Base-by-base conservation (phyloP, 805 yeast species). In the Starmerella apis region DNA sequence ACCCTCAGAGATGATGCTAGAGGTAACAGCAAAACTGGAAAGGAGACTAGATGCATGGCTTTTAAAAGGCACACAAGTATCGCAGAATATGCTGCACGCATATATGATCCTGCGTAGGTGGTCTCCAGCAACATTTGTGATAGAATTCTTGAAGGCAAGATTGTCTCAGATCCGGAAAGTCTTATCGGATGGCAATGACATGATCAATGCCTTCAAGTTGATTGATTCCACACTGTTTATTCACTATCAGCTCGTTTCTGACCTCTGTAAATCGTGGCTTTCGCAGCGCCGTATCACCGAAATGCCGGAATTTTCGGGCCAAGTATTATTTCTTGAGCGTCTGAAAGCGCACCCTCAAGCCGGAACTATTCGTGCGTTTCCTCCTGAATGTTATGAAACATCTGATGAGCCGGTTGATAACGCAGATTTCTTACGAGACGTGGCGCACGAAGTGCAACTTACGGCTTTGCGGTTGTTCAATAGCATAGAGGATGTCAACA, bases 81-180 rank as follows among this genome's bases (percentile, higher is more conserved):
- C 59, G 6, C 54, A 55, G 20, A 54, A 55, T 10, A 36, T 56
- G 18, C 57, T 56, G 37, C 16, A 53, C 18, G 60, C 65, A 9
- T 54, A 52, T 27, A 49, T 61, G 48, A 53, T 62, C 9, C 20
- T 39, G 18, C 35, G 41, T 25, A 20, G 42, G n/a, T 19, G 43
- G 38, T 10, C 59, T 4, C 57, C 64, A 8, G 27, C 41, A 5
- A 36, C 53, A 23, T 47, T 59, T 4, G 39, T 56, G 4, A 24
- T 31, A 13, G 14, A 38, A 7, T 51, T 60, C 30, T 45, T 59
- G 11, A 37, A 36, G 6, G 25, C 19, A 10, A 50, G 61, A 7
- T 24, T 31, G 24, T 38, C 37, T 18, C 28, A 28, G 3, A 31
- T 57, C 22, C 44, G 22, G 13, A n/a, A 13, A n/a, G 35, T 37